Percentiles rank a stretch among this genome's conserved stretches.
These are phyloP conservation scores for Mycena sp. DNA, from an alignment of 1,284 basidiomycete species.

Conservation along the genomic window DNA sequence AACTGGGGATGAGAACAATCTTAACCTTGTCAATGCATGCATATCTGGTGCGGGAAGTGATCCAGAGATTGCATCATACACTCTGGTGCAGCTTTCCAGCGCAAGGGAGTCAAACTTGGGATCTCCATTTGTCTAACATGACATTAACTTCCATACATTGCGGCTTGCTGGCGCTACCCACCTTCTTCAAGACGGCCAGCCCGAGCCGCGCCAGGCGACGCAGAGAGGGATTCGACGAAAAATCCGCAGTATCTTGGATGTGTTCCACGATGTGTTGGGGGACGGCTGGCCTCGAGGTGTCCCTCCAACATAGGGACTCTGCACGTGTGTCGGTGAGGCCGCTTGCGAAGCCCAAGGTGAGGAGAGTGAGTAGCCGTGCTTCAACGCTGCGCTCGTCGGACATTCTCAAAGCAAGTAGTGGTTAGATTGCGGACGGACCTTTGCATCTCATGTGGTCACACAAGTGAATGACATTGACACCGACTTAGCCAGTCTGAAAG, in stretches of 20 bases:
- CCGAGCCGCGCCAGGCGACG: slow-evolving; percentile 8
- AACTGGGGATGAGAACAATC: not conserved
- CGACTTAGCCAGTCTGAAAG: no score
- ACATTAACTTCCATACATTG: not conserved
- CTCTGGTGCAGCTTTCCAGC: not conserved
- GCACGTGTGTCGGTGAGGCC: not conserved
- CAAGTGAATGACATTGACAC: no score
- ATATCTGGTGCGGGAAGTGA: not conserved
- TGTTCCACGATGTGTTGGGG: not conserved
- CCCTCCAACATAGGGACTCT: not conserved
- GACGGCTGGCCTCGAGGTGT: not conserved
- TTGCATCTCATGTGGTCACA: no score
- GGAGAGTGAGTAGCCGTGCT: slow-evolving; percentile 9
- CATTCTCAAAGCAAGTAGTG: not conserved
- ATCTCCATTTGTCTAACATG: not conserved
- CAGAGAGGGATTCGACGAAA: not conserved
- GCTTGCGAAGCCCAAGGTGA: not conserved
- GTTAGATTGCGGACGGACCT: no score
- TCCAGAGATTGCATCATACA: not conserved
- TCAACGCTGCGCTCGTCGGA: slow-evolving; percentile 20
- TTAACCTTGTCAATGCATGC: not conserved
- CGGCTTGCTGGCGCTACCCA: not conserved
- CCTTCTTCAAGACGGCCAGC: slow-evolving; percentile 4
- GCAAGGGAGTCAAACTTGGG: slow-evolving; percentile 1
- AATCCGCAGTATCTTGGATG: not conserved